Percentiles rank a stretch among this genome's conserved stretches.
phyloP scores from a whole-genome alignment of 345 rosid genomes.

The Eucalyptus rudis region DNA sequence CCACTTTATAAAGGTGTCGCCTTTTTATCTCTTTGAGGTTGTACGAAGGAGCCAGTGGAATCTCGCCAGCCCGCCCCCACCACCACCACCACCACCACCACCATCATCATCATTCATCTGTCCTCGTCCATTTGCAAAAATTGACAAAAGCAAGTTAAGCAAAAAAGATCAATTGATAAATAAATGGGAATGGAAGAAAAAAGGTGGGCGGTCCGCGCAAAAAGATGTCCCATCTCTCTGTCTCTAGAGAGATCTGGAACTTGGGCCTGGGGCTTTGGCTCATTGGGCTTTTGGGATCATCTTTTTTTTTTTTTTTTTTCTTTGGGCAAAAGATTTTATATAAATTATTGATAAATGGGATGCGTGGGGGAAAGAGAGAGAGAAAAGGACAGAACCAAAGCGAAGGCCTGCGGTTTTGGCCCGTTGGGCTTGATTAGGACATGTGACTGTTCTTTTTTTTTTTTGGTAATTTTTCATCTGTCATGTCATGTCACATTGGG shows the following conservation, averaged over 20 bases:
- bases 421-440: neutral
- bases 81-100: too few species aligned
- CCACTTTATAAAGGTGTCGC: neutral
- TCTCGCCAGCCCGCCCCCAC: neutral
- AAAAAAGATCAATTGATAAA: neutral
- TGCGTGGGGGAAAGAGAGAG: neutral
- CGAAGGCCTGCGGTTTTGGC: neutral
- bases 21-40: neutral
- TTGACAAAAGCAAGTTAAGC: neutral
- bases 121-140: neutral
- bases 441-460: too few species aligned
- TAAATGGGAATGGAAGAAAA: neutral
- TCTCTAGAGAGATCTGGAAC: neutral
- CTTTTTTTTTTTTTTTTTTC: fast-evolving
- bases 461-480: neutral
- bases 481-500: too few species aligned
- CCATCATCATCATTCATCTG: neutral
- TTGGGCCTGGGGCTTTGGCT: neutral
- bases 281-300: neutral
- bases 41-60: neutral
- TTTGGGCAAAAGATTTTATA: neutral
- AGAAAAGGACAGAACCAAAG: neutral
- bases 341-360: neutral
- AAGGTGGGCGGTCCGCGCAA: neutral
- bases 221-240: neutral